Base-by-base conservation (phyloP, 495 filamentous ascomycete species). In the Aspergillus carlsbadensis region DNA sequence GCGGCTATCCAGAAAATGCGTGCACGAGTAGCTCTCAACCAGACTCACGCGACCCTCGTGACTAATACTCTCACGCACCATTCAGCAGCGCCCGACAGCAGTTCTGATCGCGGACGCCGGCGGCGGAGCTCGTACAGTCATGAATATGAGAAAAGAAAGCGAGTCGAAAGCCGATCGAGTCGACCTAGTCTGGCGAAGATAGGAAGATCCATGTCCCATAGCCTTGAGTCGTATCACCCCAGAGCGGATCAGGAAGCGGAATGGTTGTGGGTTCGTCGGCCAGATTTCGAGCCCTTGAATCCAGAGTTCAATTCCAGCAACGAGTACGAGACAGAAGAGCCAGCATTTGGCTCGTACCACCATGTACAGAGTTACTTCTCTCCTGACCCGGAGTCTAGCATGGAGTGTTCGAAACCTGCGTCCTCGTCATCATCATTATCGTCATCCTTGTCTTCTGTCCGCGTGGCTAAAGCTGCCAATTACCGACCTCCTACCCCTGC, bases 1-100 rank as follows among this genome's bases (percentile, higher is more conserved):
- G 79, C 83, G 26, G 91, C 90, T 7, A 90, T 96, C 7, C 87
- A 90, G 59, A 77, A 81, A 13, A 79, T 95, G 65, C 78, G 91
- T 24, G 83, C 87, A 11, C 75, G 85, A 31, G 87, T 96, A 6
- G 88, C 89, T 1, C 95, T 96, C 62, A 88, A 86, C 56, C 87
- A 87, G 15, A 87, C 81, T 45, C 86, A 89, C 63, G 78, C 85
- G 8, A 81, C 90, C 59, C 70, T 88, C 31, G 63, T 65, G 43
- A 45, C 67, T 22, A 64, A 62, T 20, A 57, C 55, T 39, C 53
- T 59, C 0, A 11, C 43, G 3, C 49, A 56, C 34, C 64, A 61
- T 50, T 65, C 63, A 3, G 45, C 43, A 22, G 58, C 61, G 11
- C 29, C 53, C 24, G 69, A 69, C 5, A 67, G 59, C 31, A 70